Evolutionary conservation across 2,329 filamentous ascomycete species (phyloP).

Genomic region (Torrubiella hemipterigena): DNA sequence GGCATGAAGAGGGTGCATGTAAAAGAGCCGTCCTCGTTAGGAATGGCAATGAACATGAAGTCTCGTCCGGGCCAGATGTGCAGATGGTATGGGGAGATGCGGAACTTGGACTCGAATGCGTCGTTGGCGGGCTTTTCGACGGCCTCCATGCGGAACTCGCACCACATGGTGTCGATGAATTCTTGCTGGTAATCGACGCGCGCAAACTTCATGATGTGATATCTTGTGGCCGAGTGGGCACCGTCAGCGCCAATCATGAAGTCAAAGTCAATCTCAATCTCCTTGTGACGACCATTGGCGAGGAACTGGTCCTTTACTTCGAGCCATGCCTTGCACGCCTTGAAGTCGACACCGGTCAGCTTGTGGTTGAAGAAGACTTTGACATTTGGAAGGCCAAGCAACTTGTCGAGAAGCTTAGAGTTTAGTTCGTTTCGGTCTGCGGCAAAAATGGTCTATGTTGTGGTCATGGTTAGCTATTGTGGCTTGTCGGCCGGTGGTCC

Average conservation of each 20-base stretch:
- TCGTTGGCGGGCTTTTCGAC: slow-evolving; percentile 15
- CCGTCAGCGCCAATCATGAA: slow-evolving; percentile 91
- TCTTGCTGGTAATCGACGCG: slow-evolving; percentile 85
- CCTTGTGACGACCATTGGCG: slow-evolving; percentile 37
- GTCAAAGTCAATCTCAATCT: slow-evolving; percentile 81
- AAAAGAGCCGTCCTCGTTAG: slow-evolving; percentile 75
- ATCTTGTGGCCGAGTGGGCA: slow-evolving; percentile 81
- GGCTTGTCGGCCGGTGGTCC: background rate
- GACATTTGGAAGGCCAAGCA: slow-evolving; percentile 79
- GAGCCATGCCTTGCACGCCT: slow-evolving; percentile 72
- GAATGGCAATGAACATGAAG: slow-evolving; percentile 98
- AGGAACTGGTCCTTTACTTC: slow-evolving; percentile 38
- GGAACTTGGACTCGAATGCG: slow-evolving; percentile 43
- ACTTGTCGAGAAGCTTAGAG: slow-evolving; percentile 67
- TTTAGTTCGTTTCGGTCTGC: slow-evolving; percentile 80
- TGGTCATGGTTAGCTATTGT: slow-evolving; percentile 2
- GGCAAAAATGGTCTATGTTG: slow-evolving; percentile 63
- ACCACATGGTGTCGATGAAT: slow-evolving; percentile 96
- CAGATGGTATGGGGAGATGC: slow-evolving; percentile 81
- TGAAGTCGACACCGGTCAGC: slow-evolving; percentile 80
- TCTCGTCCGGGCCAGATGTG: slow-evolving; percentile 94
- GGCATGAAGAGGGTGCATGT: slow-evolving; percentile 91
- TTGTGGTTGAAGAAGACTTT: slow-evolving; percentile 90
- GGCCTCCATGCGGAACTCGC: slow-evolving; percentile 76
- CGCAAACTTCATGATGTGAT: slow-evolving; percentile 91